Evolutionary conservation across 805 yeast genomes (phyloP), one percentile per base, ranked within the genome.

Genomic region (Wickerhamomyces canadensis): DNA sequence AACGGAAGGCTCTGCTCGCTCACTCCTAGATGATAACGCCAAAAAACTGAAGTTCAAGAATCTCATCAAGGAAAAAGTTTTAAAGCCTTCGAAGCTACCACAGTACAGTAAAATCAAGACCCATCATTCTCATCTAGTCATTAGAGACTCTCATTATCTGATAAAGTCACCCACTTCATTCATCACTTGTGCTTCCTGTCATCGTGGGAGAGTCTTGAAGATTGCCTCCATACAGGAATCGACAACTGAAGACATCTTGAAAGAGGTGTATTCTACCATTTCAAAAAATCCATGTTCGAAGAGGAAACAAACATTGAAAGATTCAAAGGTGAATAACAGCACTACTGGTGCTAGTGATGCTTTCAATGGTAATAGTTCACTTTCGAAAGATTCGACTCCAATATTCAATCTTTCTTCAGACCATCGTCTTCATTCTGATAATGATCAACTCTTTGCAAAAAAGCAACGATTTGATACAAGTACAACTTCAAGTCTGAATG

Each of bases 131-230:
- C 58, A 53, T 41, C 32, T 53, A 7, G 58, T 53, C n/a, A 53
- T 53, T 26, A 41, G 58, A 38, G 58, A 53, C 33, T 52, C 57
- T 0, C 54, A 53, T 22, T 53, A 53, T 26, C 38, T 53, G 12
- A 47, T 45, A 17, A 52, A 48, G 30, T 35, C 46, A 11, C 56
- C 56, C 5, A 49, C 56, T 4, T 48, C 51, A 1, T 53, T 53
- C 42, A 52, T 53, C 22, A 52, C 58, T 0, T 53, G 58, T 33
- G 42, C 58, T 4, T 44, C 51, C 1, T 53, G 58, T 17, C 58
- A 53, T 30, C 30, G 58, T 23, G 58, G 58, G 5, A 46, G 56
- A 18, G 56, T 53, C 13, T 35, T 53, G 22, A 53, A 49, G 38
- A 41, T 53, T 23, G 25, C 38, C 10, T 35, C 49, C 15, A 49